Base-by-base conservation (phyloP, 306 rosid species). In the Prunus padus region DNA sequence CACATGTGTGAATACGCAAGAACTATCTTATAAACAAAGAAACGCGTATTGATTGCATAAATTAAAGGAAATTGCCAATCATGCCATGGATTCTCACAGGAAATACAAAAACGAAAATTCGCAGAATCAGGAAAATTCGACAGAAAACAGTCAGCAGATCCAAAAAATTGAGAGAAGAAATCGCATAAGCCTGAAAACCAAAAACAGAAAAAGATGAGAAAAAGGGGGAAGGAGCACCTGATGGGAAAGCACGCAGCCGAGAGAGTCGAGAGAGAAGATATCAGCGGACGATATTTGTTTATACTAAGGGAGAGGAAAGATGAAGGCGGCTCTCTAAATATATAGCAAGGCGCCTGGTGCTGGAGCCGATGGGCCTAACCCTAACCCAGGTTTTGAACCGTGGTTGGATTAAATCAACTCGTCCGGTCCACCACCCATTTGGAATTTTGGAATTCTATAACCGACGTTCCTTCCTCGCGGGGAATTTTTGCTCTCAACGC, bases 381-480 rank as follows among this genome's bases (percentile, higher is more conserved):
- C 77, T 73, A 73, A 72, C 67, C 28, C 4, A 47, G 15, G 12
- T 1, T 23, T 6, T 44, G 20, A 59, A 73, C 65, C 77, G 8
- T 73, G 47, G 77, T 60, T 73, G 20, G 59, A 3, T 60, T 26
- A 19, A 4, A 31, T 33, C 1, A 63, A 64, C 68, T 37, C 68
- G 28, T 1, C 23, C 25, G 5, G 18, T 33, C 67, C 42, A 62
- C 22, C 44, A 57, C 15, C 44, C 31, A 10, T 1, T 15, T 15
- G 22, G 12, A 30, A 30, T 62, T 61, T 61, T 57, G 42, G 42
- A 37, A 37, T 18, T 30, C 1, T 37, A 8, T 6, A 33, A 9
- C 68, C 68, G 16, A 18, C 68, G 4, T 33, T 4, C 0, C 40
- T 26, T 47, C 6, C 8, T 50, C 55, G 10, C 8, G 42, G 42